Conservation (phyloP, 768 basidiomycete species). For the Rhodosporidiobolus odoratus region DNA sequence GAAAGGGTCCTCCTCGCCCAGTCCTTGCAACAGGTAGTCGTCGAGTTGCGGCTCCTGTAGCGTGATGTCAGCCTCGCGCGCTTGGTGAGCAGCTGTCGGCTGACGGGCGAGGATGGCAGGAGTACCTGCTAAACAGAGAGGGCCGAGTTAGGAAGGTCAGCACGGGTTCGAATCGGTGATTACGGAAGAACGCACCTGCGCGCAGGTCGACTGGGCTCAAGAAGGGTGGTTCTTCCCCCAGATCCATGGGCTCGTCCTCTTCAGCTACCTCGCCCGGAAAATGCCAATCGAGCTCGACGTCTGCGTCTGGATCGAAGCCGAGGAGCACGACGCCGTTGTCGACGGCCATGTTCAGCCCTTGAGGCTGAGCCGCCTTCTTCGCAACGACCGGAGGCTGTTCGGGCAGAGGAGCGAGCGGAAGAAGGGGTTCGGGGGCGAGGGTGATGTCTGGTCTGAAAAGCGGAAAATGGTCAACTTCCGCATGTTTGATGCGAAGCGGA, state of each 20-base stretch:
- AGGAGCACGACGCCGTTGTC: conserved; percentile 5
- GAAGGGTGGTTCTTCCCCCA: conserved; percentile 2
- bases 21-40: conserved; percentile 18
- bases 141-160: neutral
- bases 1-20: neutral
- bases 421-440: neutral
- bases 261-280: neutral
- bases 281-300: conserved; percentile 14
- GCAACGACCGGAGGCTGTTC: neutral
- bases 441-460: conserved; percentile 2
- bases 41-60: conserved; percentile 35
- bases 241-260: neutral
- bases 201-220: neutral
- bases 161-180: too few relatives aligned
- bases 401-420: neutral
- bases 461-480: neutral
- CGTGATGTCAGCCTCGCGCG: conserved; percentile 23
- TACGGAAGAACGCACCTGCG: neutral
- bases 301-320: conserved; percentile 19
- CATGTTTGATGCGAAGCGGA: neutral
- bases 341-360: conserved; percentile 15
- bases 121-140: neutral
- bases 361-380: neutral
- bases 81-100: conserved; percentile 10
- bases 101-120: neutral